Evolutionary conservation across 2,329 filamentous ascomycete species (phyloP).

Genomic region (Aspergillus fijiensis): DNA sequence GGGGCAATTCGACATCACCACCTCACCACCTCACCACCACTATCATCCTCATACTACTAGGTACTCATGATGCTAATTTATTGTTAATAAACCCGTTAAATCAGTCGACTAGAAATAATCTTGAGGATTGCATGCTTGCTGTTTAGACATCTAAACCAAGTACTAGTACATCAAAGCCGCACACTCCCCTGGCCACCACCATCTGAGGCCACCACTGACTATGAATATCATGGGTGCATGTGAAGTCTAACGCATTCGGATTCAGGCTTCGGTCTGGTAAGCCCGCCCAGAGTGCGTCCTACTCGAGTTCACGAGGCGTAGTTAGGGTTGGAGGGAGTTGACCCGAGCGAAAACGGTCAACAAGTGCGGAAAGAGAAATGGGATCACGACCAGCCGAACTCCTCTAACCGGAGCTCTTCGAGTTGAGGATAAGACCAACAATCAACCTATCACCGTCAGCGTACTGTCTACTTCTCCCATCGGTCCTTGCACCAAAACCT

Average conservation of each 20-base stretch:
- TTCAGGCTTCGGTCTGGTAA: background rate
- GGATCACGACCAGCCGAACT: background rate
- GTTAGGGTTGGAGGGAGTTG: constrained; percentile 10
- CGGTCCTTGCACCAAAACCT: constrained; percentile 35
- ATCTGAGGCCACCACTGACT: background rate
- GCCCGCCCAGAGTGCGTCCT: background rate
- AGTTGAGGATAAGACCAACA: constrained; percentile 90
- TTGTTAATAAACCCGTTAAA: no score
- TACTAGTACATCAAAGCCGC: constrained; percentile 22
- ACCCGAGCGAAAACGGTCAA: constrained; percentile 9
- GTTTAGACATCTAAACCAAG: constrained; percentile 16
- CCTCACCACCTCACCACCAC: background rate
- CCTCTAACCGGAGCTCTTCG: constrained; percentile 57
- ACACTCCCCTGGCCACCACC: constrained; percentile 1
- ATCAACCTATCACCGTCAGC: constrained; percentile 65
- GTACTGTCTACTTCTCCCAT: background rate
- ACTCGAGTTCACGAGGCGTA: constrained; percentile 4
- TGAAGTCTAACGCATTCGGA: background rate
- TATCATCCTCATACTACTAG: background rate
- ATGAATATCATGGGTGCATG: background rate
- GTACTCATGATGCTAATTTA: background rate
- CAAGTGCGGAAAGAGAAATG: constrained; percentile 6
- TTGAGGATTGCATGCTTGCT: constrained; percentile 11
- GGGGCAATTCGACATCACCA: constrained; percentile 14
- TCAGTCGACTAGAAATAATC: background rate